These are phyloP conservation scores for Aethionema arabicum DNA, from an alignment of 345 rosid genomes.

Conservation along the genomic window DNA sequence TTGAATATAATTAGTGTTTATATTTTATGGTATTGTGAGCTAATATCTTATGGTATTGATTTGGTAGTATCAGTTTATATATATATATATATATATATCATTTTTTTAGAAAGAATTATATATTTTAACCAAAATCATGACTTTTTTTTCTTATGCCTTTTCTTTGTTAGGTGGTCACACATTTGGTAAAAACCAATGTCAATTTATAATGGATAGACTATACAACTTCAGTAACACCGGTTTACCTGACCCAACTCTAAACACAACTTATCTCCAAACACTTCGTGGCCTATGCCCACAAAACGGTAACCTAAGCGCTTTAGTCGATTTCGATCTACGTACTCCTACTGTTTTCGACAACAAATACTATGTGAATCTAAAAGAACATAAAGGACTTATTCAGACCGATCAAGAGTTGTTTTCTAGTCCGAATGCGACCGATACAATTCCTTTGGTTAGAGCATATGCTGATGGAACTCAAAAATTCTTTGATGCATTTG, in stretches of 20 bases:
- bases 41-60: too few species aligned
- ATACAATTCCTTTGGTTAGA: constrained; percentile 41
- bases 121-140: too few species aligned
- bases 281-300: constrained; percentile 45
- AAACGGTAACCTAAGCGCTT: constrained; percentile 36
- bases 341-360: constrained; percentile 49
- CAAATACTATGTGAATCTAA: constrained; percentile 48
- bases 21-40: too few species aligned
- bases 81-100: too few species aligned
- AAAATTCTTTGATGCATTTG: constrained; percentile 44
- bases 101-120: too few species aligned
- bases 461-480: constrained; percentile 28
- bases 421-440: constrained; percentile 39
- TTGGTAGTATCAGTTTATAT: too few species aligned
- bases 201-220: constrained; percentile 42
- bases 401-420: constrained; percentile 48
- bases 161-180: constrained; percentile 46
- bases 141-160: too few species aligned
- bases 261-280: constrained; percentile 31
- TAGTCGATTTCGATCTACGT: constrained; percentile 43
- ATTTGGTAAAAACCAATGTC: constrained; percentile 50
- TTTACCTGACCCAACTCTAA: constrained; percentile 41
- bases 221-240: constrained; percentile 42
- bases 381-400: constrained; percentile 43
- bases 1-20: too few species aligned